Conservation (phyloP, 176 grass and related monocot species). For the Cenchrus purpureus region DNA sequence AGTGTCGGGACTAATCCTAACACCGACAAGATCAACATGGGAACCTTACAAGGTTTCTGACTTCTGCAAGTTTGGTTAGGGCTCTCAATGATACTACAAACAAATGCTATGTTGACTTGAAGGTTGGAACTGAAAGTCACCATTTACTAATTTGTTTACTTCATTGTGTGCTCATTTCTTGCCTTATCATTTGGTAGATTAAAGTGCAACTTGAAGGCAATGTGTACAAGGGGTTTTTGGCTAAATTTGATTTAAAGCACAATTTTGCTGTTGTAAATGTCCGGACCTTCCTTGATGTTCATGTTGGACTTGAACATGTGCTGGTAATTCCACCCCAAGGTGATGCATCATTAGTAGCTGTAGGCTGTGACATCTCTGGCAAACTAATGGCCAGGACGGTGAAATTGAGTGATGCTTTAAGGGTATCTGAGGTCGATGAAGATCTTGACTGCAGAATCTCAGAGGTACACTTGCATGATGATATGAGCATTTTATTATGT, state of each 20-base stretch:
- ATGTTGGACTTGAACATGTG: background rate
- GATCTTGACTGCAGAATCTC: no score
- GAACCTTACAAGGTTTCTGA: no score
- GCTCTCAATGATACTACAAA: no score
- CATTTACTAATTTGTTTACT: no score
- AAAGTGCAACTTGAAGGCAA: conserved; percentile 15
- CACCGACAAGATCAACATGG: no score
- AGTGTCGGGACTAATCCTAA: no score
- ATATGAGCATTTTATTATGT: background rate
- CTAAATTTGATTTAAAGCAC: background rate
- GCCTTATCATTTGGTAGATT: background rate
- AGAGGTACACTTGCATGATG: background rate
- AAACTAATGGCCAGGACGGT: background rate
- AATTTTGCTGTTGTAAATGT: conserved; percentile 25
- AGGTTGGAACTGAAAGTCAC: no score
- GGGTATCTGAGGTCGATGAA: background rate
- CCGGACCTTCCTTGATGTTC: background rate
- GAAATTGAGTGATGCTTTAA: background rate
- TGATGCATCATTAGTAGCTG: background rate
- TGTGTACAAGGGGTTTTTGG: conserved; percentile 12
- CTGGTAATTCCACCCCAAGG: background rate
- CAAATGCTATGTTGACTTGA: no score
- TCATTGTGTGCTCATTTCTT: background rate
- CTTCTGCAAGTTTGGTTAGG: no score
- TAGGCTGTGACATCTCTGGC: background rate